These are phyloP conservation scores for Talaromyces liani DNA, from an alignment of 495 filamentous ascomycete species.

Conservation along the genomic window DNA sequence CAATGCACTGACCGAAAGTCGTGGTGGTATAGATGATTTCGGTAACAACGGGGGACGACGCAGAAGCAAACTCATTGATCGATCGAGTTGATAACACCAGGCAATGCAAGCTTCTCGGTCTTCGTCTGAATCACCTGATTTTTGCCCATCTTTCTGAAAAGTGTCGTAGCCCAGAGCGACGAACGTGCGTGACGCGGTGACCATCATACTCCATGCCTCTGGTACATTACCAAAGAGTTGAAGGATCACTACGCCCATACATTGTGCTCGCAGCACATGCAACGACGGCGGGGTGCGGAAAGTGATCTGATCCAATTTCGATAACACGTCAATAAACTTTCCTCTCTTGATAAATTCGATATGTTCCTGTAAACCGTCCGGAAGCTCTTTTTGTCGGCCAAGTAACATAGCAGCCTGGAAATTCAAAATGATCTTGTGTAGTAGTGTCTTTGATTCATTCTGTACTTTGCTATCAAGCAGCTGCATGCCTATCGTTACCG, in stretches of 20 bases:
- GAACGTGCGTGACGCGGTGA: conserved; percentile 1
- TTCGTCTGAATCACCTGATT: not conserved
- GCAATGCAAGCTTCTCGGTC: not conserved
- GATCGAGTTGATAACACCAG: conserved; percentile 2
- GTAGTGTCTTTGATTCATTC: not conserved
- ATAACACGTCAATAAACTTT: not conserved
- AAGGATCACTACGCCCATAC: not conserved
- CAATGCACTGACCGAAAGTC: not conserved
- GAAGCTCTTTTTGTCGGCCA: not conserved
- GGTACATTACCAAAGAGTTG: not conserved
- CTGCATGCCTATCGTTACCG: not conserved
- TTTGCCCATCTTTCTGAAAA: not conserved
- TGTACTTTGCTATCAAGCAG: not conserved
- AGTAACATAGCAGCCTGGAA: conserved; percentile 2
- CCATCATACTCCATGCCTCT: conserved; percentile 1
- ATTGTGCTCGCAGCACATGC: conserved; percentile 1
- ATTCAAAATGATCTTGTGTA: not conserved
- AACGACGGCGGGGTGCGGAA: conserved; percentile 1
- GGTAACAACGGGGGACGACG: not conserved
- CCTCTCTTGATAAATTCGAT: not conserved
- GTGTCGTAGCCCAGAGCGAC: not conserved
- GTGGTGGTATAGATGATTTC: not conserved
- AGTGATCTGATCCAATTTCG: not conserved
- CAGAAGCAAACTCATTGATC: conserved; percentile 1
- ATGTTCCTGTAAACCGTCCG: not conserved